Evolutionary conservation across 2,329 filamentous ascomycete genomes (phyloP).

Genomic region (Fusarium duplospermum): DNA sequence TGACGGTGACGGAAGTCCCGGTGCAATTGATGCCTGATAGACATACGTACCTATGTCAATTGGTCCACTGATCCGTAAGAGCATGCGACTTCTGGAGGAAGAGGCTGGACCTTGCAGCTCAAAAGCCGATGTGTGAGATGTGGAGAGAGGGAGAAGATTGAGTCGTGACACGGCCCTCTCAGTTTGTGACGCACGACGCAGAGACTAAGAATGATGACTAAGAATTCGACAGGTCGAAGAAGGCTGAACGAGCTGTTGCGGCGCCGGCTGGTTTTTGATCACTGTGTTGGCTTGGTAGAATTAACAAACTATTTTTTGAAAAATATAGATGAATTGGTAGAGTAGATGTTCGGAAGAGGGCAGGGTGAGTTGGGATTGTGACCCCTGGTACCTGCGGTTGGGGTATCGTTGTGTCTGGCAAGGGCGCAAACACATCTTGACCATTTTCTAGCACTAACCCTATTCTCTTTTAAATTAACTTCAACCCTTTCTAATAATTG

Average conservation of each 20-base stretch:
- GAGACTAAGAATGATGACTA: neutral
- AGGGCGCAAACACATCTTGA: neutral
- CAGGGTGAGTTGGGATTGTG: neutral
- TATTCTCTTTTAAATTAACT: neutral
- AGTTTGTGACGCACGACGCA: neutral
- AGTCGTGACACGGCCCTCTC: neutral
- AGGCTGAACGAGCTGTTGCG: no score
- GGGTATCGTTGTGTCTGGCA: neutral
- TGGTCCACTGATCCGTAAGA: no score
- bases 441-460: neutral
- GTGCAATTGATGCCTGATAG: neutral
- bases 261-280: no score
- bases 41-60: neutral
- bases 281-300: neutral
- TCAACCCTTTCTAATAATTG: neutral
- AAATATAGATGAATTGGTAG: neutral
- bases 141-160: neutral
- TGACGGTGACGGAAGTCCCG: neutral
- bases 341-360: neutral
- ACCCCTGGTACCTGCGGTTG: neutral
- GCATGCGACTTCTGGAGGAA: neutral
- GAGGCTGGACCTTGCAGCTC: neutral
- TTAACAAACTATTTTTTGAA: accelerated
- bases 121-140: neutral
- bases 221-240: neutral